Conservation (phyloP, 2,329 filamentous ascomycete species). For the Ophiobolus disseminans region DNA sequence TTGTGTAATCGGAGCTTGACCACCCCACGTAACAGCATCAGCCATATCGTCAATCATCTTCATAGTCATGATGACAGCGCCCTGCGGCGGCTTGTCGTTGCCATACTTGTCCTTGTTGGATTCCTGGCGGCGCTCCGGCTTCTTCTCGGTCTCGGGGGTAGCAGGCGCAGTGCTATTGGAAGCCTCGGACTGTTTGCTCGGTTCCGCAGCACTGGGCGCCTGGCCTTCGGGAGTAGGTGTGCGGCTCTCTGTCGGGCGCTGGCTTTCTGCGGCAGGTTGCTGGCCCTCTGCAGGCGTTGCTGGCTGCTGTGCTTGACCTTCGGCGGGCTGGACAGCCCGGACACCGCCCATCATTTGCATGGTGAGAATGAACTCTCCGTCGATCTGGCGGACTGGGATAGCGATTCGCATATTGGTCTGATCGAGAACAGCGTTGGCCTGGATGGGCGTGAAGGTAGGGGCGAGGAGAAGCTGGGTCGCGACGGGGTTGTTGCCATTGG, state of each 20-base stretch:
- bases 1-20: constrained; percentile 39
- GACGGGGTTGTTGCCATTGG: constrained; percentile 42
- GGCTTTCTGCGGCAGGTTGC: constrained; percentile 8
- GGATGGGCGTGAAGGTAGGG: constrained; percentile 47
- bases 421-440: constrained; percentile 44
- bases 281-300: constrained; percentile 9
- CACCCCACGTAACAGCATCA: constrained; percentile 31
- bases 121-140: constrained; percentile 28
- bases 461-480: constrained; percentile 43
- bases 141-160: constrained; percentile 1
- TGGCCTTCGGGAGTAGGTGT: background rate
- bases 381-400: constrained; percentile 43
- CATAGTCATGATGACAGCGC: constrained; percentile 44
- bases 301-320: constrained; percentile 11
- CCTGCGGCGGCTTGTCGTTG: constrained; percentile 25
- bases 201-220: constrained; percentile 7
- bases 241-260: constrained; percentile 1
- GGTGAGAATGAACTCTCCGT: constrained; percentile 48
- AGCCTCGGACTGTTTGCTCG: too few species aligned
- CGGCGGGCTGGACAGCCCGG: constrained; percentile 17
- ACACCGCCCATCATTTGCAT: constrained; percentile 36
- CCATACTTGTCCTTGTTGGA: constrained; percentile 30
- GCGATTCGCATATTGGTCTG: constrained; percentile 47
- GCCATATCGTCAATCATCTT: constrained; percentile 45
- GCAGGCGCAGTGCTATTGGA: constrained; percentile 23